A percentile compares a stretch with the other conserved stretches of the same genome.
Conservation (phyloP, 1,284 basidiomycete species). For the Exobasidium cylindrosporum region DNA sequence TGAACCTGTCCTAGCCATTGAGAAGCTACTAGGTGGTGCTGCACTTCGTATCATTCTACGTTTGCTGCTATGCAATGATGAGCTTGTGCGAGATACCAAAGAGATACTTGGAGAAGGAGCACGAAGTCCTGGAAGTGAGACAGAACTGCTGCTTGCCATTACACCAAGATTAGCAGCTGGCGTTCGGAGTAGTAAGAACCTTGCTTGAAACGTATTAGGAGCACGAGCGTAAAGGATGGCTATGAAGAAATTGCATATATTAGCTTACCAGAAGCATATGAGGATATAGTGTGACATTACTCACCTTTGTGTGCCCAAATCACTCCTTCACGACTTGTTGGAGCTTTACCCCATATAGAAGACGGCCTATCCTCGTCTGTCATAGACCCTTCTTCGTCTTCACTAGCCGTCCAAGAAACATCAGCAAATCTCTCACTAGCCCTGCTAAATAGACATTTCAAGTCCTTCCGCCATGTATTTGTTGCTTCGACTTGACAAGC, state of each 20-base stretch:
- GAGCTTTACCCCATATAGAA: constrained; percentile 6
- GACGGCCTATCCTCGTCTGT: constrained; percentile 7
- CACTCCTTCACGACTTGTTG: constrained; percentile 1
- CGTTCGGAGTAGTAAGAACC: constrained; percentile 68
- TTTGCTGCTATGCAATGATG: neutral
- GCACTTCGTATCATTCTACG: constrained; percentile 10
- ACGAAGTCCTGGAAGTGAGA: constrained; percentile 30
- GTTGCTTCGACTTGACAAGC: constrained; percentile 25
- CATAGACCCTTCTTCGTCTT: constrained; percentile 1
- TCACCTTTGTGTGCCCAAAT: constrained; percentile 86
- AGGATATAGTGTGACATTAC: constrained; percentile 26
- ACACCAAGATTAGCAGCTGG: constrained; percentile 39
- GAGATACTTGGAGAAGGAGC: constrained; percentile 13
- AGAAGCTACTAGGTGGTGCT: constrained; percentile 16
- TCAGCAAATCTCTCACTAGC: constrained; percentile 42
- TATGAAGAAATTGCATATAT: too few species aligned
- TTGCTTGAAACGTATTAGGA: constrained; percentile 42
- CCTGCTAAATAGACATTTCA: constrained; percentile 27
- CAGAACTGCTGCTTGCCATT: constrained; percentile 28
- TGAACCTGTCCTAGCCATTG: constrained; percentile 1
- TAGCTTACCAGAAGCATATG: constrained; percentile 2
- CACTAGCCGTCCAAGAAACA: constrained; percentile 37
- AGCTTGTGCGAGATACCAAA: constrained; percentile 2
- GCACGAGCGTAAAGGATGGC: constrained; percentile 92
- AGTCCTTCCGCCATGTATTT: constrained; percentile 32